These are phyloP conservation scores for Zelonia costaricensis DNA, from an alignment of 208 protist genomes.

Conservation along the genomic window DNA sequence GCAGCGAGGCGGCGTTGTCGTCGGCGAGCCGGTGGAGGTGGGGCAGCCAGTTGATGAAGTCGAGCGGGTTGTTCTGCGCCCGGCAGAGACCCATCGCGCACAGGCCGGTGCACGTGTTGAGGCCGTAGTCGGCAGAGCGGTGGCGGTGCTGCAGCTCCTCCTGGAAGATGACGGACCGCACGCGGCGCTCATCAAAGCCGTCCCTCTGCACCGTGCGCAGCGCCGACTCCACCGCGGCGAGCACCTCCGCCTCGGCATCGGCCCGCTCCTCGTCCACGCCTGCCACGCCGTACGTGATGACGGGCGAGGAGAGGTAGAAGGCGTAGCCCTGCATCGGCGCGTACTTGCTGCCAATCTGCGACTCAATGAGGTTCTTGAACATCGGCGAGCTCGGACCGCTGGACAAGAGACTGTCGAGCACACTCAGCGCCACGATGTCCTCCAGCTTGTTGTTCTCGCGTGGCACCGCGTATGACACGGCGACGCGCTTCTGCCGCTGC, in stretches of 20 bases:
- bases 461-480: slow-evolving; percentile 76
- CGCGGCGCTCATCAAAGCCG: slow-evolving; percentile 84
- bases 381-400: slow-evolving; percentile 86
- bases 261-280: slow-evolving; percentile 77
- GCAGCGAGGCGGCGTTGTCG: slow-evolving; percentile 59
- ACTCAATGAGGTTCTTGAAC: slow-evolving; percentile 89
- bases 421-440: slow-evolving; percentile 78
- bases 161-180: slow-evolving; percentile 88
- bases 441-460: slow-evolving; percentile 60
- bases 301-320: slow-evolving; percentile 78
- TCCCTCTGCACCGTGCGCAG: slow-evolving; percentile 59
- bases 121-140: slow-evolving; percentile 84
- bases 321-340: slow-evolving; percentile 83
- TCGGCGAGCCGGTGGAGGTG: slow-evolving; percentile 60
- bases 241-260: slow-evolving; percentile 63
- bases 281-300: slow-evolving; percentile 89
- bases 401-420: slow-evolving; percentile 84
- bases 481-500: slow-evolving; percentile 77
- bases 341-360: slow-evolving; percentile 86
- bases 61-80: slow-evolving; percentile 67
- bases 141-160: slow-evolving; percentile 90
- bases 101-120: slow-evolving; percentile 76
- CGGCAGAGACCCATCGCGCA: slow-evolving; percentile 77
- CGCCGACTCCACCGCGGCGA: slow-evolving; percentile 53
- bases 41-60: slow-evolving; percentile 89